A percentile compares a stretch with the other conserved stretches of the same genome.
Conservation (phyloP, 2,329 filamentous ascomycete genomes). For the Trichophyton simii region DNA sequence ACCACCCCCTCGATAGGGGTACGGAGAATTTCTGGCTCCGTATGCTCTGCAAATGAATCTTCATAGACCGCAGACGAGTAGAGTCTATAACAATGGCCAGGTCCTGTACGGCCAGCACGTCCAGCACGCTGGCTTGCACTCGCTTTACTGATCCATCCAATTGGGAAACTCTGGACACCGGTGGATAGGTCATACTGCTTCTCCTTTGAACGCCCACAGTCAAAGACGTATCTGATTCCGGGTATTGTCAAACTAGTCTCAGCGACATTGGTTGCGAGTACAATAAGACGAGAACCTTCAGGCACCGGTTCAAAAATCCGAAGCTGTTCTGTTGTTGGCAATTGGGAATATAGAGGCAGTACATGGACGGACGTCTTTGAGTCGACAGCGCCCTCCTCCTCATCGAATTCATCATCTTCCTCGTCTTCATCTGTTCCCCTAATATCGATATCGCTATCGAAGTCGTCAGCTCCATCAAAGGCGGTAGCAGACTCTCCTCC, state of each 20-base stretch:
- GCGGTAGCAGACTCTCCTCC: conserved; percentile 37
- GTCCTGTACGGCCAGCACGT: conserved; percentile 87
- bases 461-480: conserved; percentile 33
- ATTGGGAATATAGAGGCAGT: conserved; percentile 82
- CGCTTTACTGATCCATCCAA: conserved; percentile 96
- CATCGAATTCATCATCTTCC: conserved; percentile 57
- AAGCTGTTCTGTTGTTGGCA: conserved; percentile 83
- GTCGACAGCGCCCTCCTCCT: conserved; percentile 47
- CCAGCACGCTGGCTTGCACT: conserved; percentile 84
- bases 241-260: conserved; percentile 96
- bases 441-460: conserved; percentile 47
- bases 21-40: conserved; percentile 74
- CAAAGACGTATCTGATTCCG: conserved; percentile 88
- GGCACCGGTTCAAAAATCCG: conserved; percentile 78
- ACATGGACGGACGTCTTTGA: conserved; percentile 65
- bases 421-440: conserved; percentile 47
- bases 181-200: conserved; percentile 76
- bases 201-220: conserved; percentile 85
- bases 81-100: conserved; percentile 87
- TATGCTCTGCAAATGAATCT: conserved; percentile 73
- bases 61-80: conserved; percentile 91
- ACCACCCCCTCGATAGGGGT: conserved; percentile 91
- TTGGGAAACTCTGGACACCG: conserved; percentile 88
- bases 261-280: conserved; percentile 90
- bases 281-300: conserved; percentile 69